A percentile compares a stretch with the other conserved stretches of the same genome.
Conservation (phyloP, 2,329 filamentous ascomycete species). For the Alternaria rosae region DNA sequence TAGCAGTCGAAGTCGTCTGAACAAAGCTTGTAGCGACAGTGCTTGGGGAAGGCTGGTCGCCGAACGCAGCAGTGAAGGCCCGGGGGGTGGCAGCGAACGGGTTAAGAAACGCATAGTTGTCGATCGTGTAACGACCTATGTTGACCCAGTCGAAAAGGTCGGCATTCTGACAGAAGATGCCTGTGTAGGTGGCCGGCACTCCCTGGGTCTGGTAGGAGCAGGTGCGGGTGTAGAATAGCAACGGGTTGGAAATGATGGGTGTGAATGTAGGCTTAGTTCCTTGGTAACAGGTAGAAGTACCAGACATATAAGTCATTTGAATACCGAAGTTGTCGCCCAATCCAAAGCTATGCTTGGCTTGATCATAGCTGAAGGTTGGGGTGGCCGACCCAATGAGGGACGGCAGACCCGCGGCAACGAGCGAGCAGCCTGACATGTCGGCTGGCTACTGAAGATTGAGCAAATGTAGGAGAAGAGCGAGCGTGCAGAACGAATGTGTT, state of each 20-base stretch:
- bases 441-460: neutral
- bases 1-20: neutral
- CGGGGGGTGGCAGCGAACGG: neutral
- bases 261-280: conserved; percentile 16
- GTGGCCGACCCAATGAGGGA: conserved; percentile 9
- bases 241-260: conserved; percentile 16
- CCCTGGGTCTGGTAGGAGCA: conserved; percentile 9
- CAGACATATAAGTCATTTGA: conserved; percentile 21
- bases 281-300: conserved; percentile 15
- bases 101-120: neutral
- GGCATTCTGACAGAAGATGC: conserved; percentile 6
- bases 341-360: neutral
- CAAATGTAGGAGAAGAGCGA: neutral
- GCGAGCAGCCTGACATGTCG: conserved; percentile 21
- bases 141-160: conserved; percentile 8
- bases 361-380: conserved; percentile 21
- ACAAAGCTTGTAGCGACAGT: conserved; percentile 3
- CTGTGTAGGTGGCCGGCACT: conserved; percentile 4
- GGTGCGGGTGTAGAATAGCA: conserved; percentile 6
- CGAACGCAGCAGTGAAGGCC: conserved; percentile 13
- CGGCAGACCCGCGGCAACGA: conserved; percentile 15
- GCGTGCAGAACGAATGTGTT: neutral
- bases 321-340: conserved; percentile 17
- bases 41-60: conserved; percentile 1
- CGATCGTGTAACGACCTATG: conserved; percentile 14